Conservation (phyloP, 2,329 filamentous ascomycete species). For the Fusarium armeniacum region DNA sequence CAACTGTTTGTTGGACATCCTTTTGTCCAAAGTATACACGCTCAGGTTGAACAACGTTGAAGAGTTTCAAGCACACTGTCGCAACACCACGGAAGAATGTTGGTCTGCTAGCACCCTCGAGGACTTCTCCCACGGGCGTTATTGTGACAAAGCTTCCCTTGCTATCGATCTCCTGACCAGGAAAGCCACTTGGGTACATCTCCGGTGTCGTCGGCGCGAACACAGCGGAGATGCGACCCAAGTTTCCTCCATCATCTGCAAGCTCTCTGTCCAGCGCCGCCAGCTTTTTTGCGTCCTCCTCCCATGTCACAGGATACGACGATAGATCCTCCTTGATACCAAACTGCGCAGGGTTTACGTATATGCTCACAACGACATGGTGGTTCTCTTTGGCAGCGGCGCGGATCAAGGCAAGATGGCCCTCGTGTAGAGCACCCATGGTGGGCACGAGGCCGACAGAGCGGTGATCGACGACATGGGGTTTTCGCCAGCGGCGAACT, state of each 20-base stretch:
- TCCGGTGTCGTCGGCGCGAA: slow-evolving; percentile 86
- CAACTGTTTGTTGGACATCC: slow-evolving; percentile 94
- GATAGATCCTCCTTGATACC: slow-evolving; percentile 88
- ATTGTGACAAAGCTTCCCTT: slow-evolving; percentile 92
- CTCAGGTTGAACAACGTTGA: slow-evolving; percentile 70
- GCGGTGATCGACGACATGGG: slow-evolving; percentile 75
- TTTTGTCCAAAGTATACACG: slow-evolving; percentile 95
- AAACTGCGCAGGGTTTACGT: slow-evolving; percentile 97
- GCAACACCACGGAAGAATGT: slow-evolving; percentile 98
- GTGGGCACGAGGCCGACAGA: slow-evolving; percentile 92
- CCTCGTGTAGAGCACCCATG: slow-evolving; percentile 96
- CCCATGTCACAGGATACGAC: slow-evolving; percentile 93
- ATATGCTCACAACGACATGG: slow-evolving; percentile 90
- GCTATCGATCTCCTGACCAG: slow-evolving; percentile 77
- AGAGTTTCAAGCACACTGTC: slow-evolving; percentile 90
- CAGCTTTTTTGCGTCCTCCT: slow-evolving; percentile 77
- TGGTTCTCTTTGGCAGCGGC: slow-evolving; percentile 87
- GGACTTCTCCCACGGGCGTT: slow-evolving; percentile 82
- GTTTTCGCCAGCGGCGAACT: slow-evolving; percentile 77
- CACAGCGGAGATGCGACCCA: slow-evolving; percentile 82
- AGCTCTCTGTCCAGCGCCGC: slow-evolving; percentile 78
- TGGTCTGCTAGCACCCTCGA: slow-evolving; percentile 88
- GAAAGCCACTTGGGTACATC: slow-evolving; percentile 90
- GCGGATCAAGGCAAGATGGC: slow-evolving; percentile 88
- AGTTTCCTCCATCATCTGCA: slow-evolving; percentile 68